Evolutionary conservation across 2,329 filamentous ascomycete species (phyloP), one percentile per base, ranked within the genome.

Genomic region (Fusarium coicis): DNA sequence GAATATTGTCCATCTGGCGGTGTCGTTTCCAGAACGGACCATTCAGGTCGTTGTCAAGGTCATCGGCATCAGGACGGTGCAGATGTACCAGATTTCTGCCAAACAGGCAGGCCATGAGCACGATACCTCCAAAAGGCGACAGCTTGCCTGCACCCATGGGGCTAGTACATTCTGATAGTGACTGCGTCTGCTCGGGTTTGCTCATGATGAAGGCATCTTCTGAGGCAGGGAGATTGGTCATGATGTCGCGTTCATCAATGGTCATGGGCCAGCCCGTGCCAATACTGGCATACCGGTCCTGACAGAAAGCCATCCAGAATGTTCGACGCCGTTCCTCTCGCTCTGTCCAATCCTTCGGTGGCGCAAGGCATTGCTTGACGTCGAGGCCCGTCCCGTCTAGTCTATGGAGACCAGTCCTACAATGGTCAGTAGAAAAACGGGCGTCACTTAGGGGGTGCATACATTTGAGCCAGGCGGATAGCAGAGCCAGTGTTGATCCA

Each of bases 191-290:
- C 78, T 95, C 91, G 5, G 93, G 90, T 52, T 90, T 92, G 83
- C 93, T 94, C 83, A 92, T 91, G 26, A 95, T 88, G 78, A 93
- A 99, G 2, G 94, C 92, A 56, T 97, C 93, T 66, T 98, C 96
- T 2, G 92, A 92, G 4, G 92, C 85, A 5, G 96, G 96, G 32
- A 99, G 85, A 74, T 95, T 93, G 30, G 95, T 97, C 84, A 93
- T 87, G 74, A 98, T 93, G 84, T 99, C 96, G 79, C 89, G 90
- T 83, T 99, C 96, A 73, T 98, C 96, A 61, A 98, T 90, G 2
- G 89, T 91, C 93, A 98, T 96, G 2, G 96, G 96, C 96, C 96
- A 98, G 11, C 96, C 96, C 5, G 96, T 98, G 39, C 96, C 96
- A 63, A 98, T 96, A 78, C 95, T 98, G 10, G 95, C 93, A 82